Evolutionary conservation across 352 stramenopile genomes (phyloP).

Genomic region (Phytophthora aleatoria): DNA sequence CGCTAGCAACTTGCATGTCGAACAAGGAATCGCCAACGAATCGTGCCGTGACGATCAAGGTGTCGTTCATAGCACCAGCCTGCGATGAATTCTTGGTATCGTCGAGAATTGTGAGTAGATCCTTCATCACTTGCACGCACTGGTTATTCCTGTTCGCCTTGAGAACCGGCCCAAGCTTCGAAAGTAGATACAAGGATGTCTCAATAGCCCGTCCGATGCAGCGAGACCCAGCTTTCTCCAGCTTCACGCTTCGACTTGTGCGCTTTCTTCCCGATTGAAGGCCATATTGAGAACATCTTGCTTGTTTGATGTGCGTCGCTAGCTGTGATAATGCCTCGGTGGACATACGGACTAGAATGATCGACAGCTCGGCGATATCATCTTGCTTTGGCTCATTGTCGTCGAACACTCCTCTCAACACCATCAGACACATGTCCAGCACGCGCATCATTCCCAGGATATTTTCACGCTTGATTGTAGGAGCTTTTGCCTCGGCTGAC

Average conservation of each 20-base stretch:
- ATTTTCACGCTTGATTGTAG: conserved; percentile 16
- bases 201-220: conserved; percentile 24
- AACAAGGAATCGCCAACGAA: conserved; percentile 48
- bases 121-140: conserved; percentile 55
- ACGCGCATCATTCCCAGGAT: conserved; percentile 54
- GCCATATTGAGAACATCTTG: not conserved
- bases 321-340: conserved; percentile 61
- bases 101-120: conserved; percentile 43
- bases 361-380: conserved; percentile 38
- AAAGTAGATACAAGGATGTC: conserved; percentile 50
- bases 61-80: conserved; percentile 6
- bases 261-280: conserved; percentile 2
- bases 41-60: conserved; percentile 31
- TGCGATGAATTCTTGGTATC: conserved; percentile 7
- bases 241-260: conserved; percentile 9
- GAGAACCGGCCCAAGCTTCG: conserved; percentile 38
- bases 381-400: conserved; percentile 44
- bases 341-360: conserved; percentile 61
- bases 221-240: conserved; percentile 20
- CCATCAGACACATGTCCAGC: conserved; percentile 60
- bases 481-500: conserved; percentile 14
- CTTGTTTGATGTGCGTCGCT: conserved; percentile 19
- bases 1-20: conserved; percentile 50
- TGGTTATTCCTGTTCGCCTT: conserved; percentile 67
- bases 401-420: conserved; percentile 62